Evolutionary conservation across 2,329 filamentous ascomycete genomes (phyloP).

Genomic region (Cercospora sp.): DNA sequence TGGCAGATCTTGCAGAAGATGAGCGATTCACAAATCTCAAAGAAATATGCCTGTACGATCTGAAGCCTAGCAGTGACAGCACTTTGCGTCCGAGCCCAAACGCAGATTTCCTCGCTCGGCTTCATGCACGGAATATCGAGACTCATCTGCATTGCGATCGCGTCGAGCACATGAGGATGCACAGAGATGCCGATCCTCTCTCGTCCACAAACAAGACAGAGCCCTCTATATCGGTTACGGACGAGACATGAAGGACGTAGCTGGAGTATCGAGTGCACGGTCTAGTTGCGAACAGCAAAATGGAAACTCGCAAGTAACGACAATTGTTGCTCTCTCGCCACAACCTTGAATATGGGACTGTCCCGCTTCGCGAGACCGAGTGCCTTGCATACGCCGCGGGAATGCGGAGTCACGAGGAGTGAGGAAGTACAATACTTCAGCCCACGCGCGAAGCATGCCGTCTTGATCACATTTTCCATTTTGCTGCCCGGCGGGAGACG

Average conservation of each 20-base stretch:
- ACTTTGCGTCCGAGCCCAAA: background rate
- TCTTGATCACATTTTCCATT: too few species aligned
- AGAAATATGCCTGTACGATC: slow-evolving; percentile 7
- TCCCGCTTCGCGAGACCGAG: too few species aligned
- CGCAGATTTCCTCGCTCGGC: background rate
- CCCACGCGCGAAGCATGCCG: too few species aligned
- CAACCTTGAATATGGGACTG: too few species aligned
- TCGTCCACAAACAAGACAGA: background rate
- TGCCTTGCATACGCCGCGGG: too few species aligned
- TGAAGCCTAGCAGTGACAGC: background rate
- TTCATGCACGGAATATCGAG: background rate
- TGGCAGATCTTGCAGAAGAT: slow-evolving; percentile 18
- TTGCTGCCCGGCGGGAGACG: too few species aligned
- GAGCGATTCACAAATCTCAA: background rate
- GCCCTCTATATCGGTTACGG: background rate
- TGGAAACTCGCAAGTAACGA: too few species aligned
- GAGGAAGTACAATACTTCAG: too few species aligned
- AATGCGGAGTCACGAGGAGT: too few species aligned
- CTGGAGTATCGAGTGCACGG: background rate
- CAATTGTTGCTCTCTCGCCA: too few species aligned
- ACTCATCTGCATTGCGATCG: background rate
- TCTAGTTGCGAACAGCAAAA: too few species aligned
- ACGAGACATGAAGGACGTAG: background rate
- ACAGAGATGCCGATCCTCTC: slow-evolving; percentile 1
- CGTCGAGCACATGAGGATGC: slow-evolving; percentile 4